Evolutionary conservation across 176 grass and related monocot genomes (phyloP), one percentile per base, ranked within the genome.

Genomic region (Stipa capillata): DNA sequence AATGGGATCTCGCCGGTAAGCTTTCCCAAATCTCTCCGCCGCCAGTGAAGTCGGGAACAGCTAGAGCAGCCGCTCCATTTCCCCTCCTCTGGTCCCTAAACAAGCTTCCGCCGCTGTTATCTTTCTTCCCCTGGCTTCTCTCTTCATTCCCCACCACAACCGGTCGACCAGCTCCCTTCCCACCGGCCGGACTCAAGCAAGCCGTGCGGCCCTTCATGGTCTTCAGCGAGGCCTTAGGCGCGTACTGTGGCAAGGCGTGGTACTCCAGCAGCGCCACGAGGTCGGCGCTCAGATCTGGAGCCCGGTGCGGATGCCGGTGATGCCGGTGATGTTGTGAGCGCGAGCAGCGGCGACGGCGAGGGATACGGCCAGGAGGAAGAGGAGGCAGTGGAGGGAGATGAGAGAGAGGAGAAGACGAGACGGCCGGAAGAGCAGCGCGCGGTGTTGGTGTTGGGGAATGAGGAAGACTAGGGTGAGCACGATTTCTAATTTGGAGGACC

Each of bases 201-300:
- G n/a, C n/a, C n/a, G n/a, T 81, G 12, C 10, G 9, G 39, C 93
- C 90, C 53, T 29, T 83, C 25, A 81, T 55, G 54, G 65, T 81
- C 88, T 97, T 97, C 28, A 97, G 93, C 21, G 93, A 93, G 16
- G 83, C 83, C 80, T 93, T 97, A 31, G 93, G 93, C 44, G 56
- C 83, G 88, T 97, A 97, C 29, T 72, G 80, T n/a, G 93, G 93
- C 49, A 97, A 69, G 4, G 93, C 93, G 73, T 97, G 93, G 88
- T 90, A 97, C 87, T 93, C 76, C 29, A 97, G 90, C 24, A 97
- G 68, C 25, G 88, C 85, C 66, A 97, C 93, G 10, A 93, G 88
- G 13, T 93, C 93, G 24, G 90, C 90, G 74, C 88, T 89, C 63
- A 36, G 93, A 87, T 47, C 78, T 77, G 37, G 93, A 84, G 8